These are phyloP conservation scores for Aspergillus pseudoglaucus DNA, from an alignment of 2,329 filamentous ascomycete species.

Conservation along the genomic window DNA sequence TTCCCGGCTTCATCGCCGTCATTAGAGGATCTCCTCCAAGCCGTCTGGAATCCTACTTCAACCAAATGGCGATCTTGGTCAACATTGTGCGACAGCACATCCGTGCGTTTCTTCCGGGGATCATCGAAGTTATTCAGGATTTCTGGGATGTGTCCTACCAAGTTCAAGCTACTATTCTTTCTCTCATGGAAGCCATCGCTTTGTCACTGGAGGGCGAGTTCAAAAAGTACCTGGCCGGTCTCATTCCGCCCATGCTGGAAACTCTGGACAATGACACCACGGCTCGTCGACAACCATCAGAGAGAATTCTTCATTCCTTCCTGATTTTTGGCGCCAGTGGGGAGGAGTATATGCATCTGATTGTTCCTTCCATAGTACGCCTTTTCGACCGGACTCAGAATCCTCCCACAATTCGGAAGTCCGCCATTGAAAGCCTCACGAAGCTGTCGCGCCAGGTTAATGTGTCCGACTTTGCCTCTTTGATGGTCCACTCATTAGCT, in stretches of 20 bases:
- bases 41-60: constrained; percentile 92
- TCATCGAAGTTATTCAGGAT: constrained; percentile 78
- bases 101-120: constrained; percentile 77
- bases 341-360: constrained; percentile 98
- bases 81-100: constrained; percentile 96
- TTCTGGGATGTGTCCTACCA: constrained; percentile 80
- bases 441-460: constrained; percentile 95
- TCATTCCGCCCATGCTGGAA: constrained; percentile 89
- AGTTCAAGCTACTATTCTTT: constrained; percentile 84
- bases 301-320: constrained; percentile 89
- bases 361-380: constrained; percentile 89
- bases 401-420: constrained; percentile 70
- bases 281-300: constrained; percentile 69
- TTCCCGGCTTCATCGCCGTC: constrained; percentile 86
- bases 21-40: constrained; percentile 73
- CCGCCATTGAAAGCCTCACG: constrained; percentile 88
- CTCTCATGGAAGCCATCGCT: constrained; percentile 87
- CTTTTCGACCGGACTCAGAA: constrained; percentile 88
- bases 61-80: constrained; percentile 86
- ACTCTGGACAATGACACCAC: constrained; percentile 82
- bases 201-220: constrained; percentile 94
- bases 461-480: constrained; percentile 90
- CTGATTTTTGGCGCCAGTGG: constrained; percentile 91
- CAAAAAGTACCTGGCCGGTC: constrained; percentile 83
- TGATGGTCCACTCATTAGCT: constrained; percentile 90